Percentiles rank a stretch among this genome's conserved stretches.
Evolutionary conservation across 106 monocot species (phyloP).

Genomic region (Amphibolis antarctica): DNA sequence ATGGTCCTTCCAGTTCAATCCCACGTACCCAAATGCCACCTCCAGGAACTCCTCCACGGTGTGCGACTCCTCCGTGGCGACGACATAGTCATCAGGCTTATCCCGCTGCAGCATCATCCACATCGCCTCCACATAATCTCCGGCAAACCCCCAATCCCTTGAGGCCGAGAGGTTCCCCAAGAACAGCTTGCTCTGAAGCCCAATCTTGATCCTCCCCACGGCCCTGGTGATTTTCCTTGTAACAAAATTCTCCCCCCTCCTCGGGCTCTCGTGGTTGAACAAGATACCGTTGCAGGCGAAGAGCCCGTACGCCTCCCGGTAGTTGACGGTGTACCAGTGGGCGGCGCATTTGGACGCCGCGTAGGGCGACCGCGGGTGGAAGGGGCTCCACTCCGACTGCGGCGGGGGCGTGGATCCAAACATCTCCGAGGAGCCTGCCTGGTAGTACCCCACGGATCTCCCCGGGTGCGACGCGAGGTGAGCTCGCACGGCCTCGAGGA

Average conservation of each 20-base stretch:
- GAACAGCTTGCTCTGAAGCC: slow-evolving; percentile 82
- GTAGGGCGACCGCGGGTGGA: slow-evolving; percentile 95
- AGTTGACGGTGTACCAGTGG: slow-evolving; percentile 96
- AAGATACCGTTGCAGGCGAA: slow-evolving; percentile 95
- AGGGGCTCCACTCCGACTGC: slow-evolving; percentile 64
- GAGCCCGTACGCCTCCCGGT: slow-evolving; percentile 86
- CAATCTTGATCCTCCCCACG: slow-evolving; percentile 78
- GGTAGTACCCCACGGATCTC: slow-evolving; percentile 56
- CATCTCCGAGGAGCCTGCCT: slow-evolving; percentile 98
- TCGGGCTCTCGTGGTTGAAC: slow-evolving; percentile 93
- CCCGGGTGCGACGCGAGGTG: slow-evolving; percentile 24
- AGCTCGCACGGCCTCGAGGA: slow-evolving; percentile 88
- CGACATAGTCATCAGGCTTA: slow-evolving; percentile 74
- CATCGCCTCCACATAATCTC: slow-evolving; percentile 98
- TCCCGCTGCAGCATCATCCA: slow-evolving; percentile 99
- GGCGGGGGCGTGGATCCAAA: slow-evolving; percentile 95
- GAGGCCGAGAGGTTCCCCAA: slow-evolving; percentile 84
- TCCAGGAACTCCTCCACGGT: slow-evolving; percentile 87
- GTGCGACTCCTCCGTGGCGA: slow-evolving; percentile 91
- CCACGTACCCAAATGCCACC: slow-evolving; percentile 66
- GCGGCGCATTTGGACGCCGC: slow-evolving; percentile 93
- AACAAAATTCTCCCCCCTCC: slow-evolving; percentile 93
- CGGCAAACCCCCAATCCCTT: slow-evolving; percentile 93
- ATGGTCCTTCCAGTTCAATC: slow-evolving; percentile 80
- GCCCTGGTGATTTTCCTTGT: slow-evolving; percentile 96